phyloP scores from a whole-genome alignment of 352 stramenopile species.

The Phytopythium chamaehyphon region DNA sequence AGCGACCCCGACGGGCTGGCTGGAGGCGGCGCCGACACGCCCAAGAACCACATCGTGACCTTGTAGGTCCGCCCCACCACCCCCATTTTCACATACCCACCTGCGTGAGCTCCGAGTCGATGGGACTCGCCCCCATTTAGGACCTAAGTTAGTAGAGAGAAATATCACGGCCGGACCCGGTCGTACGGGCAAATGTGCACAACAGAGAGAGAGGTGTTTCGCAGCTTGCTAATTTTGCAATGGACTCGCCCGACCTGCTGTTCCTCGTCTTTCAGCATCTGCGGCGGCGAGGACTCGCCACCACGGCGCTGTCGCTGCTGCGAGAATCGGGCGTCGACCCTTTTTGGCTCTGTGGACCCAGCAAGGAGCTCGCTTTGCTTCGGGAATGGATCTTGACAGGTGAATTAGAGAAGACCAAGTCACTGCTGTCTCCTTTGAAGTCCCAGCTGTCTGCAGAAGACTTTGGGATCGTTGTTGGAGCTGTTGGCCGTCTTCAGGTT shows the following conservation, averaged over 20 bases:
- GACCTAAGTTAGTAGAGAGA: conserved; percentile 7
- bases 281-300: conserved; percentile 26
- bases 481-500: conserved; percentile 35
- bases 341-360: conserved; percentile 50
- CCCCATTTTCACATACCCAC: conserved; percentile 9
- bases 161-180: conserved; percentile 8
- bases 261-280: conserved; percentile 53
- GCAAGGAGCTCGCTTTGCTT: conserved; percentile 38
- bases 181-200: no score
- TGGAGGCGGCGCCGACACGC: conserved; percentile 41
- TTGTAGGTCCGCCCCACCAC: conserved; percentile 41
- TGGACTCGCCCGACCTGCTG: conserved; percentile 29
- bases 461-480: conserved; percentile 6
- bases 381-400: conserved; percentile 51
- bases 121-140: no score
- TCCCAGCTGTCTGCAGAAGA: conserved; percentile 12
- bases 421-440: conserved; percentile 34
- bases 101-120: no score
- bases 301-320: conserved; percentile 40
- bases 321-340: conserved; percentile 52
- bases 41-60: conserved; percentile 73
- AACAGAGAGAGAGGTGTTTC: neutral
- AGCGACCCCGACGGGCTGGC: conserved; percentile 17
- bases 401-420: conserved; percentile 29
- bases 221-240: neutral